Base-by-base conservation (phyloP, 140 eudicot genomes). In the Eryngium alpinum region DNA sequence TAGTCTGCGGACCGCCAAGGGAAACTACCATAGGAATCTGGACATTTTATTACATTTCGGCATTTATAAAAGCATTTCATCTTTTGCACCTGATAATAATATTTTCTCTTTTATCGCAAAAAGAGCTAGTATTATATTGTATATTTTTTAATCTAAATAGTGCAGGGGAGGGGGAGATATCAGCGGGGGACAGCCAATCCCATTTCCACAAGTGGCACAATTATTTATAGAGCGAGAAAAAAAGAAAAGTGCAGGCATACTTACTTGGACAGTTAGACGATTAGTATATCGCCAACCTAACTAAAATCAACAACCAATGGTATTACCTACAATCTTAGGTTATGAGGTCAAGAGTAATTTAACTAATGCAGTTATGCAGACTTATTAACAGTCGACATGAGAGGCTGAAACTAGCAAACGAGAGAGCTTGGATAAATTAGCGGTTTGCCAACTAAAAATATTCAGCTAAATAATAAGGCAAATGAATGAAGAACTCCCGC, bases 131-230 rank as follows among this genome's bases (percentile, higher is more conserved):
- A n/a, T n/a, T n/a, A n/a, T n/a, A n/a, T n/a, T n/a, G n/a, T n/a
- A n/a, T n/a, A n/a, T n/a, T n/a, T n/a, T n/a, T n/a, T n/a, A n/a
- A n/a, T n/a, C n/a, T n/a, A n/a, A n/a, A n/a, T n/a, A n/a, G n/a
- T n/a, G n/a, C n/a, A n/a, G n/a, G n/a, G n/a, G n/a, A n/a, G n/a
- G n/a, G n/a, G n/a, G n/a, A n/a, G n/a, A n/a, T n/a, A n/a, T n/a
- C n/a, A n/a, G n/a, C n/a, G n/a, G n/a, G n/a, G n/a, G n/a, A n/a
- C n/a, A n/a, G n/a, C n/a, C n/a, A n/a, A n/a, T n/a, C n/a, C n/a
- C 79, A 43, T 75, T 75, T 28, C 63, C 63, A 25, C 6, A 75
- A 50, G 79, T 75, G 79, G 79, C 24, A 73, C 29, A 22, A 24
- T 34, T 29, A 73, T 73, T 19, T n/a, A 74, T 32, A 74, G 9